phyloP scores from a whole-genome alignment of 2,329 filamentous ascomycete genomes.

The Colletotrichum ledebouriae region DNA sequence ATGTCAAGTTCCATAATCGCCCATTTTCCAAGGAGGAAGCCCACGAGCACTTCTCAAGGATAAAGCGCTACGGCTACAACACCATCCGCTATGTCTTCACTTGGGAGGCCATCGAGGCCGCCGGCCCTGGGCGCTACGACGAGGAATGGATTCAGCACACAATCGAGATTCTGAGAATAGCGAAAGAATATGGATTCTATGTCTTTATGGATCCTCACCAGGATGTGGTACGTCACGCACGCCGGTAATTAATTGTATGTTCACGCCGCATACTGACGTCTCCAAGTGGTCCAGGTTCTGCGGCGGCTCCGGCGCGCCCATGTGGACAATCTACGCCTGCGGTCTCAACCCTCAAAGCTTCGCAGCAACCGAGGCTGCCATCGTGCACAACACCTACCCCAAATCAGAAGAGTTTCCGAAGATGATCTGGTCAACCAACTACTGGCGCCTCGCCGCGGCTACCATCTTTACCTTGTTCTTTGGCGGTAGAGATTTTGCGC shows the following conservation, averaged over 20 bases:
- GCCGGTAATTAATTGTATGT: not conserved
- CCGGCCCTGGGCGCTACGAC: constrained; percentile 91
- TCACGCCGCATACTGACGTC: constrained; percentile 46
- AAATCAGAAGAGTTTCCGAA: constrained; percentile 90
- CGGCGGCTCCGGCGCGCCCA: constrained; percentile 93
- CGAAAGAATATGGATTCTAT: constrained; percentile 93
- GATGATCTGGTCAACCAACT: constrained; percentile 99
- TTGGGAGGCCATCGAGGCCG: constrained; percentile 98
- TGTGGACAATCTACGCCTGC: constrained; percentile 97
- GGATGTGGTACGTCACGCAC: constrained; percentile 79
- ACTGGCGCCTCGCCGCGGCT: constrained; percentile 86
- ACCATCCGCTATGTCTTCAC: constrained; percentile 97
- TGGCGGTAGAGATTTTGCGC: constrained; percentile 89
- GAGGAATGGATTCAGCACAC: constrained; percentile 95
- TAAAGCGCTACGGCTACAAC: constrained; percentile 94
- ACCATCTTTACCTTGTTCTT: constrained; percentile 97
- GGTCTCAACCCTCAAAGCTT: constrained; percentile 91
- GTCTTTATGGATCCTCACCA: constrained; percentile 99
- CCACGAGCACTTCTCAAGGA: constrained; percentile 84
- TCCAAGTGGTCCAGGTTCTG: constrained; percentile 90
- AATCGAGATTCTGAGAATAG: constrained; percentile 84
- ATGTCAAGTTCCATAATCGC: constrained; percentile 87
- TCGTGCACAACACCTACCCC: constrained; percentile 95
- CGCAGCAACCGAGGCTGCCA: constrained; percentile 86
- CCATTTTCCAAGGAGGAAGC: constrained; percentile 89